Evolutionary conservation across 306 rosid genomes (phyloP), one percentile per base, ranked within the genome.

Genomic region (Quillaja saponaria): DNA sequence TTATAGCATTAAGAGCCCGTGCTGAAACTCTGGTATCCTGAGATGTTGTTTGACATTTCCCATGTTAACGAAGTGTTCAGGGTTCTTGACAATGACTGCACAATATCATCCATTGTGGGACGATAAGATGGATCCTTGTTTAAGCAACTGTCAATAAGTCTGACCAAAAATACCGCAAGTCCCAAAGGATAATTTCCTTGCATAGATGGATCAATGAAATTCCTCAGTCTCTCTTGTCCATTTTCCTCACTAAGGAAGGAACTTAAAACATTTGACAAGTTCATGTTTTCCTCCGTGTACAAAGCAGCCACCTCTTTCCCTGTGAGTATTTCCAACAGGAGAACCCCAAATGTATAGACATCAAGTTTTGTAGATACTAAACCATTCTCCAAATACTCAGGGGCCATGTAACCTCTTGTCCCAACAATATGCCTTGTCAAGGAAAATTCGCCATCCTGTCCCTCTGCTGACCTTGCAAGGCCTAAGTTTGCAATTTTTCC

Each of bases 351-450:
- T 46, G 95, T 79, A 57, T 88, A 88, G 17, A 89, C 94, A 80
- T 84, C 98, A 57, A 88, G 71, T 69, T 84, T 88, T 13, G 90
- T 76, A 13, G 99, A 92, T 1, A 89, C 71, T 51, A 92, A 13
- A 33, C 99, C 99, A 40, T 89, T 53, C 74, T 88, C 96, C 63
- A 88, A 63, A 75, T 89, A 89, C 82, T 92, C 99, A 0, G 96
- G 96, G 52, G 96, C 88, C 95, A 89, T 82, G 61, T 84, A 92
- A 47, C 99, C 96, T 73, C 88, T 78, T 34, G 87, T 92, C 33
- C 99, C 95, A 49, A 92, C 89, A 53, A 92, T 86, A 75, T 89
- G 94, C 58, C 80, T 76, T 7, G 99, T 86, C 69, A 78, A 60
- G 18, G 86, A 63, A 73, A 84, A 83, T 51, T 86, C 64, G 0